Base-by-base conservation (phyloP, 345 rosid genomes). In the Barbarea vulgaris region DNA sequence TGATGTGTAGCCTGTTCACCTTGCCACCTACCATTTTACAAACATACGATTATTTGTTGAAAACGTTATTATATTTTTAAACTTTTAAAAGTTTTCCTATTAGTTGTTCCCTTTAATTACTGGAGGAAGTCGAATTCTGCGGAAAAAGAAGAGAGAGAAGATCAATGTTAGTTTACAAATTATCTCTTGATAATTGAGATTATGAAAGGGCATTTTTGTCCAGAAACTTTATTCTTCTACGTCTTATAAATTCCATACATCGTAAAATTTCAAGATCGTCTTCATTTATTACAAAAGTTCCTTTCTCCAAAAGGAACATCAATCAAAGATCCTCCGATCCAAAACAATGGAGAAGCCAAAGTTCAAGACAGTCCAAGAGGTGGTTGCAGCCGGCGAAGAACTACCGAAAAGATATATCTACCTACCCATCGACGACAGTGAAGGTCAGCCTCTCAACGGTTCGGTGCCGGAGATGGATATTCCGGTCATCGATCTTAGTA, bases 401-500 rank as follows among this genome's bases (percentile, higher is more conserved):
- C 57, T 87, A 5, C 88, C 89, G 4, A 79, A 84, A 52, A 86
- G 79, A 52, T 91, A 79, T 64, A 66, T 77, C 56, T 47, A 27
- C 56, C 79, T 63, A 73, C 79, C 80, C 44, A 70, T 57, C 27
- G 69, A 58, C 11, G 79, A 42, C 17, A 79, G 37, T n/a, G 52
- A 34, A 72, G 11, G 11, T 56, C 78, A 74, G 46, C 64, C 64
- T n/a, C 76, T 74, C 3, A 72, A 76, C 42, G 58, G 46, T 50
- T 73, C 76, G 11, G 73, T 81, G 24, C 88, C 89, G 0, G 70
- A 79, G 66, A 34, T 61, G 69, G 85, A 83, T 14, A 66, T 84
- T 67, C 87, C 87, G 15, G 66, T 53, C 22, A 78, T 90, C n/a
- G 90, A 93, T 83, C 69, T 89, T 34, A 53, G 73, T 65, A 83